Evolutionary conservation across 352 stramenopile genomes (phyloP), one percentile per base, ranked within the genome.

Genomic region (Pythium aristosporum): DNA sequence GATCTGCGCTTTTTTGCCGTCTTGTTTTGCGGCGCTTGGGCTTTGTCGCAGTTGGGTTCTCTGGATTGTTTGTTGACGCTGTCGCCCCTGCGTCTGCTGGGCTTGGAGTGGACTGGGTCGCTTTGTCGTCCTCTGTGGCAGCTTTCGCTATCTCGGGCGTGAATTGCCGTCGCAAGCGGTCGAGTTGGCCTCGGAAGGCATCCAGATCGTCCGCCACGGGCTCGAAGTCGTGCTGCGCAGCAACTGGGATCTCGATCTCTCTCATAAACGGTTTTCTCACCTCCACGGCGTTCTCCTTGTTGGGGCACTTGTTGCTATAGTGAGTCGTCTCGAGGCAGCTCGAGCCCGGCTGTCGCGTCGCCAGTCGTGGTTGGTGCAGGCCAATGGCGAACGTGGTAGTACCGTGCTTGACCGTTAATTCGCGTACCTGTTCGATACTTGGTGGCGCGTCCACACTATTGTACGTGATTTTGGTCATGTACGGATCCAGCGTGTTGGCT

Each of bases 251-350:
- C 2, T 18, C 6, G 55, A 61, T 61, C 18, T 30, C 11, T 1
- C 41, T 42, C 18, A 16, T 52, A 20, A 34, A 53, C 42, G 16
- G 23, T 5, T 1, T 20, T n/a, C 55, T 21, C 10, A 43, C 20
- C 7, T 50, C 54, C 5, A 6, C 12, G 3, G 37, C 39, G 12
- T n/a, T 61, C 6, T 25, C 55, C 18, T 49, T 37, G 42, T 61
- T 61, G 7, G 55, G 21, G 18, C 43, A 61, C 21, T 61, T 61
- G 28, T 61, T 61, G 55, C 55, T 41, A 28, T 46, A 61, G 41
- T 61, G 55, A 7, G 15, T 12, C 1, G 32, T 52, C 1, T 52
- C 42, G 3, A 61, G 28, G 18, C 41, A 61, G 6, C 53, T 25
- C 44, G 55, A 44, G 28, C 55, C 53, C 41, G 55, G 55, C 15